These are phyloP conservation scores for Populus pruinosa DNA, from an alignment of 345 rosid genomes.

Conservation along the genomic window DNA sequence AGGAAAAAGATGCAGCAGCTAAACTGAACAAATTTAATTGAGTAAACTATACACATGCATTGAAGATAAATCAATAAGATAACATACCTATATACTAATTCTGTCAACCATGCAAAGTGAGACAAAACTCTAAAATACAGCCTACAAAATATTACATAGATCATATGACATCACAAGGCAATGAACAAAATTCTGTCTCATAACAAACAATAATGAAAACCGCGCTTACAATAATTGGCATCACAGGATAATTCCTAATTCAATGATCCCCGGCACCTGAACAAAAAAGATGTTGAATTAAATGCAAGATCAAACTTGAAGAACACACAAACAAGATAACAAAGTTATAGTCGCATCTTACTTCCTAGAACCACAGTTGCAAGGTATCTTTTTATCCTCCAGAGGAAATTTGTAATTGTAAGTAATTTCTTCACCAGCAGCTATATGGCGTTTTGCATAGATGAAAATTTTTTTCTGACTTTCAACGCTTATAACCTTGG, in stretches of 20 bases:
- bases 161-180: not conserved
- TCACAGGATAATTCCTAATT: constrained; percentile 43
- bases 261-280: constrained; percentile 91
- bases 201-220: constrained; percentile 17
- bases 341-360: constrained; percentile 38
- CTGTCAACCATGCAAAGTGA: not conserved
- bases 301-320: not conserved
- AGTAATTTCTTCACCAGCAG: constrained; percentile 86
- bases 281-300: constrained; percentile 15
- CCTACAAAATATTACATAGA: constrained; percentile 13
- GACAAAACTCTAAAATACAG: constrained; percentile 6
- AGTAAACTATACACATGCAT: not conserved
- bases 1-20: not conserved
- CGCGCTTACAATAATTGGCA: constrained; percentile 23
- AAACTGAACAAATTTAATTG: not conserved
- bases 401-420: constrained; percentile 96
- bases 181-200: not conserved
- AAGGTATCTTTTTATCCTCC: constrained; percentile 93
- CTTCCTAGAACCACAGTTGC: constrained; percentile 95
- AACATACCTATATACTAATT: constrained; percentile 1
- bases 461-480: constrained; percentile 92
- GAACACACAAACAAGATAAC: constrained; percentile 1
- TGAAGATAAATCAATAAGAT: not conserved
- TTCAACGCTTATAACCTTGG: constrained; percentile 89
- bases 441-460: constrained; percentile 84